These are phyloP conservation scores for Eucalyptus cladocalyx DNA, from an alignment of 345 rosid species.

Conservation along the genomic window DNA sequence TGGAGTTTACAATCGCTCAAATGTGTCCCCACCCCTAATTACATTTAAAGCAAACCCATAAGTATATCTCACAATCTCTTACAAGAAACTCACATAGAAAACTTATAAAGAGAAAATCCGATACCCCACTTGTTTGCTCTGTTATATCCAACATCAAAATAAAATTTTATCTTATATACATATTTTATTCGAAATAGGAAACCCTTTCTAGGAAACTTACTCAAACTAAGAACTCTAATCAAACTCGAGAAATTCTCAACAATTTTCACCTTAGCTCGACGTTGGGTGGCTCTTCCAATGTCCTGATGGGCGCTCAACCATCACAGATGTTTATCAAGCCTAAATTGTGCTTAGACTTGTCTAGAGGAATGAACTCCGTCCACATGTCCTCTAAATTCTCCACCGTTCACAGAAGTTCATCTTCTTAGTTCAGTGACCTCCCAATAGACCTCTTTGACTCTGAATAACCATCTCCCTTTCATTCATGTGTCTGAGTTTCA, in stretches of 20 bases:
- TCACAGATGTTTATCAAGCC: not conserved
- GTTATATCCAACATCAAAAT: not conserved
- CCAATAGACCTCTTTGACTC: not conserved
- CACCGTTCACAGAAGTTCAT: not conserved
- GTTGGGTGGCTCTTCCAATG: not conserved
- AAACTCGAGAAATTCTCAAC: not conserved
- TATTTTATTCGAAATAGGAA: not conserved
- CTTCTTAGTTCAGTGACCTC: not conserved
- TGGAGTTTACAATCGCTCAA: not conserved
- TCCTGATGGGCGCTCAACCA: not conserved
- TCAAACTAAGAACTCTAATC: not conserved
- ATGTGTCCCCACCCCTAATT: not conserved
- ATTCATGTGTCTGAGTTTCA: not conserved
- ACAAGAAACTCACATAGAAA: not conserved
- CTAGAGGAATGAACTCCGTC: not conserved
- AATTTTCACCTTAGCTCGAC: not conserved
- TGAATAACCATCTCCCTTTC: not conserved
- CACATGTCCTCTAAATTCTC: not conserved
- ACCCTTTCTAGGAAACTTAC: not conserved
- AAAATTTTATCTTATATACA: not conserved
- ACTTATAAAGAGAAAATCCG: not conserved
- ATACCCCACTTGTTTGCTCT: not conserved
- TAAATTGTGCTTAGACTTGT: not conserved
- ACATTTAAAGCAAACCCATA: not conserved
- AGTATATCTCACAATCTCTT: not conserved